phyloP scores from a whole-genome alignment of 1,139 yeast genomes.

The Suhomyces taliae region DNA sequence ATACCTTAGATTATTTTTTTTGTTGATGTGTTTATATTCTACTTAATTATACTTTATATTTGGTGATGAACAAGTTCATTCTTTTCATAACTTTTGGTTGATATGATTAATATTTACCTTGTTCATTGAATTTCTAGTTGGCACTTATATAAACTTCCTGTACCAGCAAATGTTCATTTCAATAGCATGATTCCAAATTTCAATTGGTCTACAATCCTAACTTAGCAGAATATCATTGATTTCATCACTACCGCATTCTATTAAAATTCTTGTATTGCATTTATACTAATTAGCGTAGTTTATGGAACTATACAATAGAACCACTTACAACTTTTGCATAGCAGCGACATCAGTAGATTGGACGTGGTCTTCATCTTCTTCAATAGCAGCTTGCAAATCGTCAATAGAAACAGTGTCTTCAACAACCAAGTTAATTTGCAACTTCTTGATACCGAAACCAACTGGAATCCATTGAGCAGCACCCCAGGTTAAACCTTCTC shows the following conservation, averaged over 20 bases:
- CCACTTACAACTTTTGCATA: conserved; percentile 85
- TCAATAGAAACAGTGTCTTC: conserved; percentile 96
- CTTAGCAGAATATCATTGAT: background rate
- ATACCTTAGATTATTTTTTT: no score
- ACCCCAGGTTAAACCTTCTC: conserved; percentile 98
- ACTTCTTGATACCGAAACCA: conserved; percentile 99
- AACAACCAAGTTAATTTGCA: conserved; percentile 96
- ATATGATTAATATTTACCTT: no score
- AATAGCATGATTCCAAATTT: no score
- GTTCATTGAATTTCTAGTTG: no score
- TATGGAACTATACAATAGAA: conserved; percentile 19
- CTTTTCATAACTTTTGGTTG: no score
- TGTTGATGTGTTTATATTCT: no score
- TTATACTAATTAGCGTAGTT: conserved; percentile 12
- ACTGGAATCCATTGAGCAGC: conserved; percentile 94
- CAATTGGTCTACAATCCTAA: no score
- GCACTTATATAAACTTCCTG: no score
- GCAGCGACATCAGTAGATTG: conserved; percentile 99
- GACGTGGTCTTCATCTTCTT: conserved; percentile 98
- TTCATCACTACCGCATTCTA: conserved; percentile 6
- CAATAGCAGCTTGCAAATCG: conserved; percentile 80
- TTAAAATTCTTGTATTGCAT: conserved; percentile 82
- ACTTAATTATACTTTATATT: no score
- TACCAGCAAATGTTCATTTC: no score
- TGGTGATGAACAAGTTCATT: no score